Conservation (phyloP, 805 yeast genomes). For the Wickerhamomyces bisporus region DNA sequence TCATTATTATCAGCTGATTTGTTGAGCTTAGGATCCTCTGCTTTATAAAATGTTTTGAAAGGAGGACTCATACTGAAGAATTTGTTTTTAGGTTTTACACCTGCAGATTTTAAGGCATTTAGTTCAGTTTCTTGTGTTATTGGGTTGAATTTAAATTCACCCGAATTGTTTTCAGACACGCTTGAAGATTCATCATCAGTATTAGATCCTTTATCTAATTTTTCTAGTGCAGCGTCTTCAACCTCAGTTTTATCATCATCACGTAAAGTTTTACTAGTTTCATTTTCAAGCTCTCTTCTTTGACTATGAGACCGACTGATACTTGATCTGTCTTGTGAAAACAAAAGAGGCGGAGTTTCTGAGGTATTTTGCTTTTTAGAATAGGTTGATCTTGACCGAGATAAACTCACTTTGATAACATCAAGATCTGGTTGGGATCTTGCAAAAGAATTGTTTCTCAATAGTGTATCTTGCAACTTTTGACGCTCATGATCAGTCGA, state of each 20-base stretch:
- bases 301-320: conserved; percentile 3
- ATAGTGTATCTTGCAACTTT: conserved; percentile 3
- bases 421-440: conserved; percentile 8
- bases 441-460: conserved; percentile 2
- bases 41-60: conserved; percentile 12
- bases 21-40: conserved; percentile 13
- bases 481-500: conserved; percentile 1
- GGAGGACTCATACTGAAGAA: conserved; percentile 3
- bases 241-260: not conserved
- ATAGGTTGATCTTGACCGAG: conserved; percentile 11
- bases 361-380: conserved; percentile 2
- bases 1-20: conserved; percentile 2
- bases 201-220: not conserved
- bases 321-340: conserved; percentile 5
- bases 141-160: conserved; percentile 1
- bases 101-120: conserved; percentile 6
- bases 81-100: not conserved
- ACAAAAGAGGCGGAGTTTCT: conserved; percentile 7
- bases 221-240: not conserved
- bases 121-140: conserved; percentile 10
- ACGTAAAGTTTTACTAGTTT: not conserved
- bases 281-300: not conserved
- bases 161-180: not conserved
- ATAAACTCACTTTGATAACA: conserved; percentile 6
- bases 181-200: not conserved